These are phyloP conservation scores for Annulohypoxylon maeteangense DNA, from an alignment of 495 filamentous ascomycete genomes.

Conservation along the genomic window DNA sequence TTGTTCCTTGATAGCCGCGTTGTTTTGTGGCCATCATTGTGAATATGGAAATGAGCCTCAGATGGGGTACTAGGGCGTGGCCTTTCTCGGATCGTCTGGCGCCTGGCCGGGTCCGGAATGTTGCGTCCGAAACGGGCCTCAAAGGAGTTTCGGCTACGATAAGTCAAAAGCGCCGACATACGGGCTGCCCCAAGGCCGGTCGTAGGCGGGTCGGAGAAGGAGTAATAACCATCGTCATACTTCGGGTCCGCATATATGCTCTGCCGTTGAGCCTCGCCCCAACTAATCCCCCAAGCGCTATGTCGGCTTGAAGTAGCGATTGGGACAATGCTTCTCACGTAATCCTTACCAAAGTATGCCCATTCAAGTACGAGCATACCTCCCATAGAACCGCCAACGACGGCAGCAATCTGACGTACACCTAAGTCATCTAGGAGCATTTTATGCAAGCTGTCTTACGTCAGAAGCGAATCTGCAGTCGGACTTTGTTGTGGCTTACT, in stretches of 20 bases:
- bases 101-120: constrained; percentile 82
- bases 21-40: constrained; percentile 91
- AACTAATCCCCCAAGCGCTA: constrained; percentile 99
- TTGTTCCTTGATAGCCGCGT: constrained; percentile 52
- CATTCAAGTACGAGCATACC: constrained; percentile 98
- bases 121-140: constrained; percentile 95
- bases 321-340: constrained; percentile 89
- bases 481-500: constrained; percentile 62
- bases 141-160: constrained; percentile 95
- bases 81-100: constrained; percentile 78
- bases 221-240: constrained; percentile 96
- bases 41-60: constrained; percentile 90
- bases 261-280: constrained; percentile 97
- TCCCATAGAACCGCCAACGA: constrained; percentile 97
- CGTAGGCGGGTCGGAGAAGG: constrained; percentile 81
- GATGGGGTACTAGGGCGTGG: constrained; percentile 70
- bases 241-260: constrained; percentile 99
- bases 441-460: constrained; percentile 78
- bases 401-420: constrained; percentile 84
- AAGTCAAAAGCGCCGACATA: constrained; percentile 96
- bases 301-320: constrained; percentile 95
- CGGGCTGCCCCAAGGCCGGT: constrained; percentile 92
- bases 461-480: constrained; percentile 31
- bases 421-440: constrained; percentile 90
- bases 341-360: constrained; percentile 94